Evolutionary conservation across 2,329 filamentous ascomycete genomes (phyloP), one percentile per base, ranked within the genome.

Genomic region (Curvularia hawaiiensis): DNA sequence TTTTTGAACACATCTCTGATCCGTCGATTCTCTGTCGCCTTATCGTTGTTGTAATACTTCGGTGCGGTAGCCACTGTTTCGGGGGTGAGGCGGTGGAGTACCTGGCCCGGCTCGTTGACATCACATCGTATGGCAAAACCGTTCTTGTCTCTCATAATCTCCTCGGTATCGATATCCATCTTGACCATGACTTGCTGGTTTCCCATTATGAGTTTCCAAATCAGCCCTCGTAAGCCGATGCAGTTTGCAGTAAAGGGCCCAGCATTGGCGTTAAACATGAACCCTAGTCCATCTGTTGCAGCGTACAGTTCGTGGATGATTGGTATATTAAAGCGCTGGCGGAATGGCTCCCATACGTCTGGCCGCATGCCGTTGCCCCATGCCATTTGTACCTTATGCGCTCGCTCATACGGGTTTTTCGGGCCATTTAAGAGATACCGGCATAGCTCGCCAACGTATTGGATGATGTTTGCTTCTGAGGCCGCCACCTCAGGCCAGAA

Each of bases 291-390:
- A 58, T 79, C 77, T 1, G 76, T 78, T 9, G 74, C 75, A 3
- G 73, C 75, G 52, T 77, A 79, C 16, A 78, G 60, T 60, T 79
- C 77, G 38, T 76, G 70, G 54, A 79, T 77, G 18, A 72, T 62
- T 4, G 73, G 70, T 39, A 78, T 77, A 14, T 68, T 68, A 57
- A 78, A 79, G 2, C 77, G 68, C 49, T 77, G 62, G 18, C 75
- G 69, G 54, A 79, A 79, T 0, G 64, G 66, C 52, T 76, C 74
- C 75, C 77, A 79, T 0, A 79, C 75, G 57, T 79, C 77, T 12
- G 75, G 74, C 12, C 77, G 59, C 73, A 79, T 76, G n/a, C 77
- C 77, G 49, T 79, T 79, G 12, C 76, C 76, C 72, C 71, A 77
- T 4, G 73, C 75, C 56, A 74, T 57, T 20, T 69, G 46, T 2